These are phyloP conservation scores for Auriscalpium microsporum DNA, from an alignment of 768 basidiomycete species.

Conservation along the genomic window DNA sequence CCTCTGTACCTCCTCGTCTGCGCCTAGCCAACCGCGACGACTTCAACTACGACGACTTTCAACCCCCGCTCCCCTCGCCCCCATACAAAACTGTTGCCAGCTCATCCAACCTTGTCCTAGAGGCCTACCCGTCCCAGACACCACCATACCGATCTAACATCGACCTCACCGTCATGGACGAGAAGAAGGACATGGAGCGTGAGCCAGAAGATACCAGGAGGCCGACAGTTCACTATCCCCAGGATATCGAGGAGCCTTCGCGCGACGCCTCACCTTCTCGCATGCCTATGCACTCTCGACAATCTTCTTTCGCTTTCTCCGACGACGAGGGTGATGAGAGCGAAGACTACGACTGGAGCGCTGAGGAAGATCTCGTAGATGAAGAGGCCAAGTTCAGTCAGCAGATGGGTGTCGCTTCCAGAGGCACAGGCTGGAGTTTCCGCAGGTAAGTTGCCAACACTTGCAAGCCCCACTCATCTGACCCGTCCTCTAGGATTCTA, in stretches of 20 bases:
- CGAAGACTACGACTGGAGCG: conserved; percentile 68
- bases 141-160: conserved; percentile 19
- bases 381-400: conserved; percentile 60
- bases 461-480: neutral
- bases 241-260: conserved; percentile 26
- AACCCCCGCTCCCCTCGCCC: conserved; percentile 27
- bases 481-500: neutral
- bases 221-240: conserved; percentile 47
- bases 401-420: conserved; percentile 45
- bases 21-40: conserved; percentile 12
- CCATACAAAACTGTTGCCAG: conserved; percentile 30
- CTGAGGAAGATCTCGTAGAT: conserved; percentile 67
- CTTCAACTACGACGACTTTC: conserved; percentile 17
- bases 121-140: conserved; percentile 15
- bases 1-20: conserved; percentile 7
- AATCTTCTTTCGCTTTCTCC: conserved; percentile 40
- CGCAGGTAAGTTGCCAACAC: conserved; percentile 34
- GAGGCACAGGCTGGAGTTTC: conserved; percentile 38
- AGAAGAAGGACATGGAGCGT: conserved; percentile 6
- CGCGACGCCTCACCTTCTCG: conserved; percentile 1
- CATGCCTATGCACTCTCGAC: conserved; percentile 21
- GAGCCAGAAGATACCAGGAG: conserved; percentile 19
- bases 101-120: conserved; percentile 25
- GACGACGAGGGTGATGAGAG: conserved; percentile 53
- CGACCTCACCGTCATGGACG: conserved; percentile 16